Percentiles rank a stretch among this genome's conserved stretches.
Evolutionary conservation across 1,284 basidiomycete species (phyloP).

Genomic region (Macrocybe sp.): DNA sequence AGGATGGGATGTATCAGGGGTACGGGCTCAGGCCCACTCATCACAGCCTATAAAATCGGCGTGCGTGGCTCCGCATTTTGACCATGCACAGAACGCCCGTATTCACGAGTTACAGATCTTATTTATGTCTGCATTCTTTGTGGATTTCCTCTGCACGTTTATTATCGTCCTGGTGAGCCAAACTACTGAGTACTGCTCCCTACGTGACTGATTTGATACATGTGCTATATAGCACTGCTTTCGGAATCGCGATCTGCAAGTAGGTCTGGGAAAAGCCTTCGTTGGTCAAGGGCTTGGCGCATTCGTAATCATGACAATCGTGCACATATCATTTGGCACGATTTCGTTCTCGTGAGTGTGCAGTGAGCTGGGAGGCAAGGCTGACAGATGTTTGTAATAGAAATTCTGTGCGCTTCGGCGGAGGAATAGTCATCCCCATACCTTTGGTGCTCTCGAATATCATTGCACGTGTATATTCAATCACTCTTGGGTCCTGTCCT

Average conservation of each 20-base stretch:
- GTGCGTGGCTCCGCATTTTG: neutral
- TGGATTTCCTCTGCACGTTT: constrained; percentile 10
- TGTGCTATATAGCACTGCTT: constrained; percentile 9
- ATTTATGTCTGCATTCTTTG: constrained; percentile 5
- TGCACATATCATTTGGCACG: constrained; percentile 1
- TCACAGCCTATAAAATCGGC: neutral
- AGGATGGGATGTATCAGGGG: constrained; percentile 6
- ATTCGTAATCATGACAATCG: constrained; percentile 1
- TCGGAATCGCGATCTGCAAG: constrained; percentile 9
- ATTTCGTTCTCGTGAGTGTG: constrained; percentile 4
- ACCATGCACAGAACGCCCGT: neutral
- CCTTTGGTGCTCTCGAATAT: constrained; percentile 11
- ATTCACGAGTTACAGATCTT: constrained; percentile 2
- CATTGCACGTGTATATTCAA: constrained; percentile 5
- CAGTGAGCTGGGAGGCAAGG: neutral
- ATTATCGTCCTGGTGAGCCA: constrained; percentile 8
- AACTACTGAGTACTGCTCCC: no score
- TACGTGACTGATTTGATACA: no score
- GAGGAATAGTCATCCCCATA: constrained; percentile 9
- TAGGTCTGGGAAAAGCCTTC: constrained; percentile 9
- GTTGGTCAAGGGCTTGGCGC: constrained; percentile 10
- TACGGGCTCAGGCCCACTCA: neutral
- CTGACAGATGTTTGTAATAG: neutral
- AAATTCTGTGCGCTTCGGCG: constrained; percentile 5
- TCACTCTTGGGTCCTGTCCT: neutral